Conservation (phyloP, 2,329 filamentous ascomycete genomes). For the Falciphora oryzae region DNA sequence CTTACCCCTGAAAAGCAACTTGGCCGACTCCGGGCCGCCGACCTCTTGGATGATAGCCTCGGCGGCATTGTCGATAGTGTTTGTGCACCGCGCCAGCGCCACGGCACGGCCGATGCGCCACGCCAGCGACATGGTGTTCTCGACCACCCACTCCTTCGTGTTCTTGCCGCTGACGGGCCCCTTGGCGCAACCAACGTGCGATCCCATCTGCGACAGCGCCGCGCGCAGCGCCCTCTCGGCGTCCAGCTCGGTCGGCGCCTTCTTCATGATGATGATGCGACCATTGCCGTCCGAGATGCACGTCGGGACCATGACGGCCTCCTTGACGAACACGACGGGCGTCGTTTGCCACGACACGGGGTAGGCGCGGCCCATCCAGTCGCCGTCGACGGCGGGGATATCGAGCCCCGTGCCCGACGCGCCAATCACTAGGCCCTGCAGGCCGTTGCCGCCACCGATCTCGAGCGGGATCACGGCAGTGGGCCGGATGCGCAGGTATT, state of each 20-base stretch:
- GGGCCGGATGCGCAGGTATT: slow-evolving; percentile 39
- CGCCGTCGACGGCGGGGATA: slow-evolving; percentile 45
- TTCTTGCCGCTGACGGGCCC: slow-evolving; percentile 43
- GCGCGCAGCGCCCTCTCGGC: slow-evolving; percentile 46
- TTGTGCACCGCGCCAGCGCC: slow-evolving; percentile 40
- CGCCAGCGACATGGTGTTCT: slow-evolving; percentile 45
- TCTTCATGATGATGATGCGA: slow-evolving; percentile 43
- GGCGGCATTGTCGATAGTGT: slow-evolving; percentile 47
- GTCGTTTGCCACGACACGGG: slow-evolving; percentile 48
- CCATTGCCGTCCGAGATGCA: slow-evolving; percentile 48
- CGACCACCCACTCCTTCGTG: slow-evolving; percentile 44
- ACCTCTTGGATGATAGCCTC: slow-evolving; percentile 54
- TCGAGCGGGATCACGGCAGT: slow-evolving; percentile 51
- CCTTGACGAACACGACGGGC: slow-evolving; percentile 34
- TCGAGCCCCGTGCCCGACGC: slow-evolving; percentile 43
- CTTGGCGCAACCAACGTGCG: slow-evolving; percentile 42
- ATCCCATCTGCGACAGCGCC: slow-evolving; percentile 51
- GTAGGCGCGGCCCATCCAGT: slow-evolving; percentile 53
- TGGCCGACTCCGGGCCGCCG: slow-evolving; percentile 46
- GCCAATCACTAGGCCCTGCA: slow-evolving; percentile 52
- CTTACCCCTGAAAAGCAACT: slow-evolving; percentile 56
- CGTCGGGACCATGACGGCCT: slow-evolving; percentile 38
- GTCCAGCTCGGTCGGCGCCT: slow-evolving; percentile 38
- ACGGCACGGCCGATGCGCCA: slow-evolving; percentile 58
- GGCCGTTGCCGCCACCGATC: slow-evolving; percentile 61